phyloP scores from a whole-genome alignment of 208 protist genomes.

The Leishmania braziliensis region DNA sequence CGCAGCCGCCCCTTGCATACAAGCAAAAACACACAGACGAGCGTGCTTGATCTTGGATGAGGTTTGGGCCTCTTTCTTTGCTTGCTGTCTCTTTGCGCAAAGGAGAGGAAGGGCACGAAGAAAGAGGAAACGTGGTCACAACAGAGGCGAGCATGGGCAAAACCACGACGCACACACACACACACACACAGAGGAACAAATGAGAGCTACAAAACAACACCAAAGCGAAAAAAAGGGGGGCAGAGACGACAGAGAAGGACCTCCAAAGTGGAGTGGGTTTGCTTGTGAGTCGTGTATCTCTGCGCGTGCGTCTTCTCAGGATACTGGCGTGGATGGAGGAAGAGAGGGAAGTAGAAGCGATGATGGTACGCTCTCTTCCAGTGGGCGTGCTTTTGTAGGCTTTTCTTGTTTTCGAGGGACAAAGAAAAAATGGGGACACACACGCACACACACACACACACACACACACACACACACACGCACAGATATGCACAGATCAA shows the following conservation, averaged over 20 bases:
- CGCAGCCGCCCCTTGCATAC: neutral
- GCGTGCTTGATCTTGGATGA: no score
- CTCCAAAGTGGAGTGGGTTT: no score
- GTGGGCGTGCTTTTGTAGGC: neutral
- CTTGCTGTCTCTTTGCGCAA: neutral
- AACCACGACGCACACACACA: neutral
- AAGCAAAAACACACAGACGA: constrained; percentile 1
- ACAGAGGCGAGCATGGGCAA: neutral
- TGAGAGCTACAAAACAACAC: neutral
- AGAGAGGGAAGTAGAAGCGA: neutral
- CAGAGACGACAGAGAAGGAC: neutral
- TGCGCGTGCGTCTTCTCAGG: neutral
- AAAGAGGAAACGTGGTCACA: neutral
- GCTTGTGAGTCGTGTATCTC: neutral
- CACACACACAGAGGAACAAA: constrained; percentile 9
- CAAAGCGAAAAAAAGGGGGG: neutral
- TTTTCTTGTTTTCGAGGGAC: neutral
- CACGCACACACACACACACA: neutral
- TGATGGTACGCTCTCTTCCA: neutral
- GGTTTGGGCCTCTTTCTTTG: neutral
- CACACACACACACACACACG: neutral
- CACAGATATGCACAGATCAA: neutral
- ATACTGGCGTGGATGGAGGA: neutral
- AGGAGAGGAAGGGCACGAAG: neutral
- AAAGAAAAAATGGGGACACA: neutral